Base-by-base conservation (phyloP, 345 rosid genomes). In the Zanthoxylum bungeanum region DNA sequence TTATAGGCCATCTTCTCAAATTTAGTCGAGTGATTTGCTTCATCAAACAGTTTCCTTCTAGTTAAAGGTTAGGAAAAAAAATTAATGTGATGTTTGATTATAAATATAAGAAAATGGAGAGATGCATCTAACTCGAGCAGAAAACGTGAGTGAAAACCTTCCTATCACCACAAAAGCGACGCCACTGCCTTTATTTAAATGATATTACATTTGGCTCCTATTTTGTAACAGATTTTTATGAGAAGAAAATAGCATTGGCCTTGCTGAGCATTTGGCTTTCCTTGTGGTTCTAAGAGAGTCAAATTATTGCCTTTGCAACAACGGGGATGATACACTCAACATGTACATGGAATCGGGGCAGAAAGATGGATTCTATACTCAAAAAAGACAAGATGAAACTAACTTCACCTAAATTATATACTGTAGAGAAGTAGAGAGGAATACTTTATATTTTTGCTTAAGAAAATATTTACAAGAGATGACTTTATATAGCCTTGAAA, bases 281-380 rank as follows among this genome's bases (percentile, higher is more conserved):
- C 70, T 90, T 9, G 76, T 76, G 65, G 84, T 74, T 70, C 79
- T 2, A 69, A 22, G 59, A 75, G 53, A 68, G 53, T 61, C 64
- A 68, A 78, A 37, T 36, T 75, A 70, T 66, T 36, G 66, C 83
- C 67, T 79, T 73, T 75, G 72, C 79, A 85, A 72, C 77, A 81
- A 49, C 90, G 84, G n/a, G 70, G 91, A 88, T 46, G 96, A 97
- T 69, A 93, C 80, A 70, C 76, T 90, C 33, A 84, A 63, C 84
- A 93, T 84, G 74, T 77, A 78, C 55, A 83, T 49, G n/a, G 94
- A 93, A 70, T 90, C 94, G 85, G 85, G 97, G 87, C 93, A 88
- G 64, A 79, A 77, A 16, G 76, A 79, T 66, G 84, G 83, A 37
- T 81, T 86, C 94, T 93, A 72, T 79, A 68, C 66, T 44, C 33